These are phyloP conservation scores for Salvia splendens DNA, from an alignment of 257 asterid genomes.

Conservation along the genomic window DNA sequence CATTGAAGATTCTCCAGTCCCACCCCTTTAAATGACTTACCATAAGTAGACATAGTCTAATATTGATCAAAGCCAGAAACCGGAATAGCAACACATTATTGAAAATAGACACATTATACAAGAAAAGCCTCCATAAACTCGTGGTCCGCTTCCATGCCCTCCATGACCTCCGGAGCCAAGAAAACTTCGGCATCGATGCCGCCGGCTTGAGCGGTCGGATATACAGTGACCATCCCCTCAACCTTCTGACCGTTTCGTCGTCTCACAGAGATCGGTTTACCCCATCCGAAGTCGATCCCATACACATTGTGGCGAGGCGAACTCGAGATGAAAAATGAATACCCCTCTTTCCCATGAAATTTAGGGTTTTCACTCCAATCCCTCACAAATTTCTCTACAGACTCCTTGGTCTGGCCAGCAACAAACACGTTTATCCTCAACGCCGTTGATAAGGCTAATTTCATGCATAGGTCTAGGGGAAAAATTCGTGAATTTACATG, in stretches of 20 bases:
- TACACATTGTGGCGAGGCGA: constrained; percentile 58
- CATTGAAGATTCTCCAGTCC: no score
- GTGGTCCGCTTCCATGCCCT: constrained; percentile 36
- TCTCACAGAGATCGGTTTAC: constrained; percentile 51
- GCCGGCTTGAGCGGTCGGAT: constrained; percentile 40
- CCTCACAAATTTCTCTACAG: not conserved
- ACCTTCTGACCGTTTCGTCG: constrained; percentile 45
- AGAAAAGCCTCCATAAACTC: constrained; percentile 40
- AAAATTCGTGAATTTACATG: no score
- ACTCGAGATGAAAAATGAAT: constrained; percentile 29
- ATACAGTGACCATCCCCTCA: constrained; percentile 50
- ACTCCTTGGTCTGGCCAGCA: constrained; percentile 29
- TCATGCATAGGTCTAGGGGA: no score
- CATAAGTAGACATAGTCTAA: no score
- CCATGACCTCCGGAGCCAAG: constrained; percentile 37
- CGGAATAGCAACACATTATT: no score
- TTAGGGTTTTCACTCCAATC: constrained; percentile 40
- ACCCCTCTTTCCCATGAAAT: not conserved
- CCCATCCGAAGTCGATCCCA: constrained; percentile 61
- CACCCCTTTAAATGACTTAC: no score
- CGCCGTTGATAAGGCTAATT: no score
- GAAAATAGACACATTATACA: no score
- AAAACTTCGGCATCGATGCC: constrained; percentile 57
- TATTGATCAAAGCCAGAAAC: no score
- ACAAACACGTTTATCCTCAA: constrained; percentile 36